A percentile compares a stretch with the other conserved stretches of the same genome.
phyloP scores from a whole-genome alignment of 352 stramenopile species.

The Elongisporangium prolatum region DNA sequence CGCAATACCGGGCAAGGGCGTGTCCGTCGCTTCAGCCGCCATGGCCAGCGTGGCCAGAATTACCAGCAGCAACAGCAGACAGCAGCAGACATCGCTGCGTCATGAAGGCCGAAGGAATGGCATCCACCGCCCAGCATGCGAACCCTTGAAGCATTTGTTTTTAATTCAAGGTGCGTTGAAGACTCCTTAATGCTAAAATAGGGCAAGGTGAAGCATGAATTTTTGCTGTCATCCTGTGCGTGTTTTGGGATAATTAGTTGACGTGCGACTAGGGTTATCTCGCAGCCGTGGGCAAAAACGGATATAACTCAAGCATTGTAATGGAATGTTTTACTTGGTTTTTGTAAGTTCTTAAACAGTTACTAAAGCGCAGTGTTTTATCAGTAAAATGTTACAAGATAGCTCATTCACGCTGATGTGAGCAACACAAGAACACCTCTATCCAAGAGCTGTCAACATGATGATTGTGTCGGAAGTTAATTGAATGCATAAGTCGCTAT shows the following conservation, averaged over 20 bases:
- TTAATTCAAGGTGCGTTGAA: neutral
- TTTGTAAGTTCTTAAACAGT: neutral
- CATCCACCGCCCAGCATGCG: no score
- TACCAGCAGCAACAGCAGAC: neutral
- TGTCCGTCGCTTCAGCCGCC: neutral
- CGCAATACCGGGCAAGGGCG: neutral
- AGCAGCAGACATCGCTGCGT: neutral
- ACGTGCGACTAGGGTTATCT: neutral
- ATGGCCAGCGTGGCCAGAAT: neutral
- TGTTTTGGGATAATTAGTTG: neutral
- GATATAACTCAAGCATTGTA: neutral
- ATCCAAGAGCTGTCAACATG: no score
- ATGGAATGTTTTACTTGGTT: neutral
- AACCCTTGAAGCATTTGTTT: no score
- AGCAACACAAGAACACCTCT: neutral
- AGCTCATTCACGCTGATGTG: no score
- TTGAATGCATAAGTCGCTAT: no score
- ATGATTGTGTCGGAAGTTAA: no score
- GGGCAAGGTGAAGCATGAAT: no score
- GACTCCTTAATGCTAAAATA: neutral
- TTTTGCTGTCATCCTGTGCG: no score
- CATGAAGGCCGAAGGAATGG: neutral
- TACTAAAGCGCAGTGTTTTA: neutral
- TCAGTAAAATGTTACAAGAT: neutral
- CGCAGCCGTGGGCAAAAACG: neutral